phyloP scores from a whole-genome alignment of 768 basidiomycete genomes.

The Pholiota microspora region DNA sequence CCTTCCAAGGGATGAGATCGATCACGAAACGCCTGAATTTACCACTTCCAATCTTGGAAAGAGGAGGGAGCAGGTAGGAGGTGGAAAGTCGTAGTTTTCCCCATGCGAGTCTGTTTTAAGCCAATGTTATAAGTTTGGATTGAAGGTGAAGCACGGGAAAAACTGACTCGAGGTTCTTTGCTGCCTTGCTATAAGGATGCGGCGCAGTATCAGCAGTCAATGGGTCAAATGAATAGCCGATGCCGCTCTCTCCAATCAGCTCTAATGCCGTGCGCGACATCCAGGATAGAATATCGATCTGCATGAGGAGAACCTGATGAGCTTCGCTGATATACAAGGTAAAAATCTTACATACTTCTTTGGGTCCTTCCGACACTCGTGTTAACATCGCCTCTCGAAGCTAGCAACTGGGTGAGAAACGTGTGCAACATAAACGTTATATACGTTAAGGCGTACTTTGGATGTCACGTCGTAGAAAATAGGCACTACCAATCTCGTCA shows the following conservation, averaged over 20 bases:
- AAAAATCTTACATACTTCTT: constrained; percentile 25
- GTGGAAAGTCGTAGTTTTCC: constrained; percentile 7
- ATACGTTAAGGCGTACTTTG: constrained; percentile 16
- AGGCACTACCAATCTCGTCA: constrained; percentile 26
- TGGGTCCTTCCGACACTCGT: constrained; percentile 26
- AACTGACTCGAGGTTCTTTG: constrained; percentile 27
- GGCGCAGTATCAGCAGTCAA: constrained; percentile 27
- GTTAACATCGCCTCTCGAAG: constrained; percentile 22
- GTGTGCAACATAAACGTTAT: neutral
- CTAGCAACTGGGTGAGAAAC: constrained; percentile 13
- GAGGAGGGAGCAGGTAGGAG: constrained; percentile 1
- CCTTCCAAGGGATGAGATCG: constrained; percentile 6
- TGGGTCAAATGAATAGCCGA: constrained; percentile 39
- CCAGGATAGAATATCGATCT: constrained; percentile 36
- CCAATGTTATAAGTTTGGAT: neutral
- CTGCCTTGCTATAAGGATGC: constrained; percentile 29
- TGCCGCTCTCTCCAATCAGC: constrained; percentile 45
- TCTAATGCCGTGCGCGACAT: constrained; percentile 46
- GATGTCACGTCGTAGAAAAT: constrained; percentile 33
- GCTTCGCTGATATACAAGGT: neutral
- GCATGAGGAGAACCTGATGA: neutral
- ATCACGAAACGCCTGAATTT: constrained; percentile 6
- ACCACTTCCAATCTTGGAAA: constrained; percentile 6
- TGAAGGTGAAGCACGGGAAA: neutral
- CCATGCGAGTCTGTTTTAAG: neutral